These are phyloP conservation scores for Melanopsichium pennsylvanicum DNA, from an alignment of 1,284 basidiomycete genomes.

Conservation along the genomic window DNA sequence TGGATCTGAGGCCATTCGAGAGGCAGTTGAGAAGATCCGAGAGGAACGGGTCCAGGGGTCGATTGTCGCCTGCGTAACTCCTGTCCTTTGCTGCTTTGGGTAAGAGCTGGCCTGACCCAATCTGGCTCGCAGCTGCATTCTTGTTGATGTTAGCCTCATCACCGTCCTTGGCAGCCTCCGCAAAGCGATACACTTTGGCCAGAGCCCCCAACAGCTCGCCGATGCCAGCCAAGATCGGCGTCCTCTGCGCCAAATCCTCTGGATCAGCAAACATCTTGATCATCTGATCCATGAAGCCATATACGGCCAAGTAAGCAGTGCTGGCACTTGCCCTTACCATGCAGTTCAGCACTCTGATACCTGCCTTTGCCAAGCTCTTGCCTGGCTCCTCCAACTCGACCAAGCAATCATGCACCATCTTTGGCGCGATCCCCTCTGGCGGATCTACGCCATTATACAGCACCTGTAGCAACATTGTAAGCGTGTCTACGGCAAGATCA, in stretches of 20 bases:
- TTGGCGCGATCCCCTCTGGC: conserved; percentile 52
- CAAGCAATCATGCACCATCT: conserved; percentile 55
- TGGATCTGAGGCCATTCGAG: conserved; percentile 48
- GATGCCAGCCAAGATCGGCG: conserved; percentile 71
- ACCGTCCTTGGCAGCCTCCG: conserved; percentile 8
- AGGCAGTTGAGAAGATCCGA: conserved; percentile 50
- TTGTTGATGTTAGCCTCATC: conserved; percentile 1
- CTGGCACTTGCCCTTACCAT: conserved; percentile 44
- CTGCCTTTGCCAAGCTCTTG: conserved; percentile 55
- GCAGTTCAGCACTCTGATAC: conserved; percentile 44
- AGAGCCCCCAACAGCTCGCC: conserved; percentile 52
- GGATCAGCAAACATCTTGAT: conserved; percentile 77
- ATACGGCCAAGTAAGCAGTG: conserved; percentile 46
- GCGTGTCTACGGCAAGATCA: conserved; percentile 45
- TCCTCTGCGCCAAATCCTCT: conserved; percentile 77
- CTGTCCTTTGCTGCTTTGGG: conserved; percentile 19
- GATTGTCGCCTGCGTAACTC: conserved; percentile 46
- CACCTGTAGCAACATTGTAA: conserved; percentile 53
- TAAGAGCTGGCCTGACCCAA: conserved; percentile 30
- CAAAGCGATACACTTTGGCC: conserved; percentile 44
- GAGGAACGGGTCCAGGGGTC: conserved; percentile 54
- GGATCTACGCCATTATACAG: conserved; percentile 53
- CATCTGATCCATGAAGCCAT: conserved; percentile 50
- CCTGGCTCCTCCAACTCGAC: conserved; percentile 54
- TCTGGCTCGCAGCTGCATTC: neutral